Conservation (phyloP, 345 rosid genomes). For the Physaria fendleri region DNA sequence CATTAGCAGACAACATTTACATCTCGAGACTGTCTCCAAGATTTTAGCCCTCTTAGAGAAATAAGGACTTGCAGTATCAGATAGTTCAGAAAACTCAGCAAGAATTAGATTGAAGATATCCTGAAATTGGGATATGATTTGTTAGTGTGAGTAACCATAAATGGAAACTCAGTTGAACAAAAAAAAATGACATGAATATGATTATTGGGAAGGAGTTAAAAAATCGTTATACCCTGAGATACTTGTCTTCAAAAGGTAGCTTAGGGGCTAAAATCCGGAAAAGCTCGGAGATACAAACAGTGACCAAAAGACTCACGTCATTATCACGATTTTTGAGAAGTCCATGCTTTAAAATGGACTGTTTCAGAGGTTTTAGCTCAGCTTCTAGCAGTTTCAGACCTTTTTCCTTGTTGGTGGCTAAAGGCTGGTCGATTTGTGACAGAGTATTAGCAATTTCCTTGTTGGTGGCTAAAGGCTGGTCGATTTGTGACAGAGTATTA, state of each 20-base stretch:
- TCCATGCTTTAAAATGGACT: conserved; percentile 50
- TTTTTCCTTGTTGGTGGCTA: conserved; percentile 28
- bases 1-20: conserved; percentile 72
- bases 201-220: neutral
- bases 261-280: conserved; percentile 82
- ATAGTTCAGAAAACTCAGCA: conserved; percentile 57
- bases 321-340: conserved; percentile 59
- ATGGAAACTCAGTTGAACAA: too few species aligned
- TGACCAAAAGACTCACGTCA: conserved; percentile 66
- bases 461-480: conserved; percentile 44
- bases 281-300: conserved; percentile 61
- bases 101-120: conserved; percentile 61
- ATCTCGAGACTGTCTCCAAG: conserved; percentile 66
- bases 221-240: conserved; percentile 48
- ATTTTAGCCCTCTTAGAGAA: conserved; percentile 76
- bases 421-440: conserved; percentile 64
- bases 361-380: conserved; percentile 46
- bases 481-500: conserved; percentile 50
- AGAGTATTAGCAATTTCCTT: conserved; percentile 63
- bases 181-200: neutral
- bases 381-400: conserved; percentile 34
- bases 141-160: neutral
- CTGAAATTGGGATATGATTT: conserved; percentile 33
- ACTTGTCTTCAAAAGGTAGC: conserved; percentile 65
- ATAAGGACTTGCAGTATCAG: conserved; percentile 60